These are phyloP conservation scores for Plasmodium chabaudi DNA, from an alignment of 169 alveolate species.

Conservation along the genomic window DNA sequence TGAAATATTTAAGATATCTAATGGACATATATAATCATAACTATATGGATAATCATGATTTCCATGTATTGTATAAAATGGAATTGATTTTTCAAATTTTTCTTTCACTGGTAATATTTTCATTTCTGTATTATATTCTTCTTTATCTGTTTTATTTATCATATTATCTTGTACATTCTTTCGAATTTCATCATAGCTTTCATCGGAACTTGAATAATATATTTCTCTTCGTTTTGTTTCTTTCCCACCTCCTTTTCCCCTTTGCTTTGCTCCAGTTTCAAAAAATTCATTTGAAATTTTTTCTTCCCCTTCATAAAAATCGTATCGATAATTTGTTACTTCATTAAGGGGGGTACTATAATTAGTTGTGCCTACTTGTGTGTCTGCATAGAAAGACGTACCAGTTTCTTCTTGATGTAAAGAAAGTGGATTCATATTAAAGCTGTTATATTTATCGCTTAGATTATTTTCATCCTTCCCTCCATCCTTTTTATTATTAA, in stretches of 20 bases:
- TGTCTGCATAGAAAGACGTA: too few relatives aligned
- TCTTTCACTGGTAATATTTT: constrained; percentile 15
- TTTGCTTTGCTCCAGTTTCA: background rate
- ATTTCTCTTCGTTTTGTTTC: background rate
- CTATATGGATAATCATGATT: constrained; percentile 84
- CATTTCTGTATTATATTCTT: background rate
- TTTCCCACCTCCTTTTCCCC: background rate
- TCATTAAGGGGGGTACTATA: background rate
- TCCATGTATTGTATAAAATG: constrained; percentile 80
- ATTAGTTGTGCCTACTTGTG: too few relatives aligned
- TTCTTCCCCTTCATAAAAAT: constrained; percentile 9
- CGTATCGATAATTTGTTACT: constrained; percentile 20
- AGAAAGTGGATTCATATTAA: too few relatives aligned
- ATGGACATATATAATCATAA: constrained; percentile 77
- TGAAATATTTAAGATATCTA: constrained; percentile 81
- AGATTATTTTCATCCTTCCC: background rate
- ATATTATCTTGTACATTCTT: background rate
- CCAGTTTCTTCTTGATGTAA: too few relatives aligned
- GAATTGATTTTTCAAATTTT: constrained; percentile 38
- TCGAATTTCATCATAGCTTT: background rate
- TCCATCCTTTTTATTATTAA: background rate
- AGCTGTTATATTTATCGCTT: too few relatives aligned
- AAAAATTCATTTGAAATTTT: background rate
- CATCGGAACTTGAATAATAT: background rate
- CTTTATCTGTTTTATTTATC: background rate